Evolutionary conservation across 192 early-diverging fungal genomes (phyloP), one percentile per base, ranked within the genome.

Genomic region (Coemansia sp.): DNA sequence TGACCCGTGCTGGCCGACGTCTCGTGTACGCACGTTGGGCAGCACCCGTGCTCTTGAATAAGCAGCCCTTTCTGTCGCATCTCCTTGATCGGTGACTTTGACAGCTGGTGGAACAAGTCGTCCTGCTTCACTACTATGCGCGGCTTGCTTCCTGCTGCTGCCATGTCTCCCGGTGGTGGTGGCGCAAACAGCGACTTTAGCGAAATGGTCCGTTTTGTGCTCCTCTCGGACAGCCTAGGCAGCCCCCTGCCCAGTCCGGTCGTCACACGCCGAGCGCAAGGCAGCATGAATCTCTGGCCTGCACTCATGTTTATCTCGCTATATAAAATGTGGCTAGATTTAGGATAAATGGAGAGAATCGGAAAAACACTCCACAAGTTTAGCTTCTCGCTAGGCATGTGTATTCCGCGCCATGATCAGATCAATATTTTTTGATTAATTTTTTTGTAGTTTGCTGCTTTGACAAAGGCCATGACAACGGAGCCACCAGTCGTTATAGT

Each of bases 101-200:
- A 87, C 8, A 93, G 79, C 24, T 83, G 84, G 54, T 93, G 89
- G 62, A 93, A 93, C 37, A 93, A 74, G 62, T 90, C 84, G 62
- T 86, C 82, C 62, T 78, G 45, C 68, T 69, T 56, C 10, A 77
- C 59, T 41, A 74, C 48, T 46, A 68, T 31, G 59, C 66, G 75
- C 45, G 50, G 68, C 69, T 59, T 64, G 62, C 48, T 61, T 19
- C 54, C 37, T 8, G 34, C 67, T 11, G 44, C 67, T 11, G 44
- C 45, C 11, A 62, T 62, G 29, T 63, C 63, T 33, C 48, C 51
- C 10, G 68, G 75, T 66, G 80, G 74, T 57, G 75, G 68, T 6
- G 72, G 75, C 60, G 75, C 73, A 57, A 83, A 78, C 24, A 83
- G 73, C 53, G 77, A 83, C 59, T 79, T 79, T 29, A 83, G 73